Evolutionary conservation across 2,329 filamentous ascomycete genomes (phyloP).

Genomic region (Paraphaeosphaeria minitans): DNA sequence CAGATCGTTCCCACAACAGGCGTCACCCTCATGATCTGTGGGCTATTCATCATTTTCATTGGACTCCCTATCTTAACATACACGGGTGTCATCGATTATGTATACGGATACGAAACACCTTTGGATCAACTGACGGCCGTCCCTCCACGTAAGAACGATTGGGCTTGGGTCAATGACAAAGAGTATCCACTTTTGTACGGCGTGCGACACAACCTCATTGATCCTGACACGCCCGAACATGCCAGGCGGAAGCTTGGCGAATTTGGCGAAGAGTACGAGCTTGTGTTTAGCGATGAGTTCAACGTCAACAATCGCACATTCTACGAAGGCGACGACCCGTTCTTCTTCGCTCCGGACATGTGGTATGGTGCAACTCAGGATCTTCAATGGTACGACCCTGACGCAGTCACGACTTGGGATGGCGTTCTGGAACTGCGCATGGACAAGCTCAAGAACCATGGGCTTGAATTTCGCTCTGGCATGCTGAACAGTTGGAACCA

Average conservation of each 20-base stretch:
- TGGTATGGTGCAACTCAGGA: slow-evolving; percentile 62
- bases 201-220: slow-evolving; percentile 55
- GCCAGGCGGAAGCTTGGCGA: slow-evolving; percentile 54
- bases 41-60: slow-evolving; percentile 57
- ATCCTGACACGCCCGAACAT: slow-evolving; percentile 56
- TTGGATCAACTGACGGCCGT: slow-evolving; percentile 46
- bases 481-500: slow-evolving; percentile 62
- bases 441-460: slow-evolving; percentile 54
- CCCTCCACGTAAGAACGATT: slow-evolving; percentile 37
- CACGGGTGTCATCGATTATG: slow-evolving; percentile 47
- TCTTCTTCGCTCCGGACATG: slow-evolving; percentile 58
- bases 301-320: slow-evolving; percentile 59
- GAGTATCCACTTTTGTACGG: slow-evolving; percentile 56
- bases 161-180: slow-evolving; percentile 56
- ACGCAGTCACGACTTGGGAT: slow-evolving; percentile 56
- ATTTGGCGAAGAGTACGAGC: slow-evolving; percentile 52
- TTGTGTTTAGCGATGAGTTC: slow-evolving; percentile 64
- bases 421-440: slow-evolving; percentile 55
- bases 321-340: slow-evolving; percentile 63
- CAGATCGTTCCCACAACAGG: slow-evolving; percentile 52
- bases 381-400: slow-evolving; percentile 59
- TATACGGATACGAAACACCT: slow-evolving; percentile 48
- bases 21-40: slow-evolving; percentile 52
- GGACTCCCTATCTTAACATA: slow-evolving; percentile 57
- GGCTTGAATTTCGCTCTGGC: slow-evolving; percentile 54